Evolutionary conservation across 2,329 filamentous ascomycete species (phyloP).

Genomic region (Coleophoma eucalyptorum): DNA sequence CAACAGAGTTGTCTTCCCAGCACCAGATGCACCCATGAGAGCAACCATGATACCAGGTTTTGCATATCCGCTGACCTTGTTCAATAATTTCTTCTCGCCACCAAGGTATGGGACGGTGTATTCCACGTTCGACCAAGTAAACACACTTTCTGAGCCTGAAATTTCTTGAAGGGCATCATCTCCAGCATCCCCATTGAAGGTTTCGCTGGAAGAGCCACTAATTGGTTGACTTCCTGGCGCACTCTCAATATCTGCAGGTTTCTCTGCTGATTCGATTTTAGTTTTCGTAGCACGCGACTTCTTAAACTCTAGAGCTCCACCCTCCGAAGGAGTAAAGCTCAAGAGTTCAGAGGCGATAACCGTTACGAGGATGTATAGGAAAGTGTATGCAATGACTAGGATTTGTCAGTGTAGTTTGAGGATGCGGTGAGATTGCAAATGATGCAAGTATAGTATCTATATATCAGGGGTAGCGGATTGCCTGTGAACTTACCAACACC

Average conservation of each 20-base stretch:
- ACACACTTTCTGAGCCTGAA: constrained; percentile 57
- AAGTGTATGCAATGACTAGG: constrained; percentile 64
- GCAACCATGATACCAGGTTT: constrained; percentile 79
- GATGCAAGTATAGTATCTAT: no score
- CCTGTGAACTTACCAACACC: constrained; percentile 36
- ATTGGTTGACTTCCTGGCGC: constrained; percentile 20
- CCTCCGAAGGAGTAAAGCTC: constrained; percentile 56
- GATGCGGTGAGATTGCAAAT: no score
- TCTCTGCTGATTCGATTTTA: constrained; percentile 37
- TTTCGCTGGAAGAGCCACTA: constrained; percentile 21
- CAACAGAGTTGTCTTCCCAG: constrained; percentile 79
- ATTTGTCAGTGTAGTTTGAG: no score
- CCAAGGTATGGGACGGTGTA: constrained; percentile 70
- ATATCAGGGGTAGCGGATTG: no score
- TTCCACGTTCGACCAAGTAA: constrained; percentile 68
- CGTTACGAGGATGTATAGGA: constrained; percentile 71
- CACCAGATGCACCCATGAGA: constrained; percentile 76
- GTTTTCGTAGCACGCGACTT: constrained; percentile 59
- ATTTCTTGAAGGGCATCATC: constrained; percentile 41
- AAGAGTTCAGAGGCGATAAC: constrained; percentile 66
- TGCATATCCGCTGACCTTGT: constrained; percentile 70
- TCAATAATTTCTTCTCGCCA: constrained; percentile 57
- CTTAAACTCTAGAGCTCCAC: constrained; percentile 70
- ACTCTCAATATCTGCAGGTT: constrained; percentile 52
- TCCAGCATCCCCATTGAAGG: constrained; percentile 15